Base-by-base conservation (phyloP, 306 rosid genomes). In the Hylodesmum podocarpum region DNA sequence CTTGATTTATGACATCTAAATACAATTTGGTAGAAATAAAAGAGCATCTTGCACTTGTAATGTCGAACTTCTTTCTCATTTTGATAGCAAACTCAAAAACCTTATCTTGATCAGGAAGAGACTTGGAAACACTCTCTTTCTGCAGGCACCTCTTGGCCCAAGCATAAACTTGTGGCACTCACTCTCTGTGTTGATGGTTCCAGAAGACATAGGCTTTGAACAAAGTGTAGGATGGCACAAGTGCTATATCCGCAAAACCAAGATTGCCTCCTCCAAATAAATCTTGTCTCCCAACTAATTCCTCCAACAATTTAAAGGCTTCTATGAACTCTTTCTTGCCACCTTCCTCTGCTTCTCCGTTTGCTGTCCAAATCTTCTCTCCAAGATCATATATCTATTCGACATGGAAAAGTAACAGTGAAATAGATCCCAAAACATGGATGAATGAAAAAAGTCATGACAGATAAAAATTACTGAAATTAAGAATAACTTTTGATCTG, bases 81-180 rank as follows among this genome's bases (percentile, higher is more conserved):
- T 58, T 18, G 46, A 72, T 4, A 27, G 9, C 27, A 25, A 34
- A 66, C n/a, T 63, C 82, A 31, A 77, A 70, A 34, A 80, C 14
- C 70, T 73, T 80, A 0, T 69, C 70, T 15, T 78, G 85, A 51
- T 81, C 77, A 21, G 89, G 83, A 37, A 88, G 75, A 34, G 91
- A 75, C 37, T 76, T 83, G 9, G 83, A 62, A 39, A 85, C 80
- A 9, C 80, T 85, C 27, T 88, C 75, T 28, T 28, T 81, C 67
- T 78, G 71, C 47, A 72, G 1, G 57, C 89, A 85, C 59, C 85
- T 85, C 33, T 61, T 88, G 1, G 70, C 80, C 91, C 91, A 88
- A 33, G 57, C 85, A 63, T 4, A 13, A 88, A 13, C 76, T 83
- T 88, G 16, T 89, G 91, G 10, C 89, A 81, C 59, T 85, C 88